These are phyloP conservation scores for Ganoderma sp. DNA, from an alignment of 1,284 basidiomycete genomes.

Conservation along the genomic window DNA sequence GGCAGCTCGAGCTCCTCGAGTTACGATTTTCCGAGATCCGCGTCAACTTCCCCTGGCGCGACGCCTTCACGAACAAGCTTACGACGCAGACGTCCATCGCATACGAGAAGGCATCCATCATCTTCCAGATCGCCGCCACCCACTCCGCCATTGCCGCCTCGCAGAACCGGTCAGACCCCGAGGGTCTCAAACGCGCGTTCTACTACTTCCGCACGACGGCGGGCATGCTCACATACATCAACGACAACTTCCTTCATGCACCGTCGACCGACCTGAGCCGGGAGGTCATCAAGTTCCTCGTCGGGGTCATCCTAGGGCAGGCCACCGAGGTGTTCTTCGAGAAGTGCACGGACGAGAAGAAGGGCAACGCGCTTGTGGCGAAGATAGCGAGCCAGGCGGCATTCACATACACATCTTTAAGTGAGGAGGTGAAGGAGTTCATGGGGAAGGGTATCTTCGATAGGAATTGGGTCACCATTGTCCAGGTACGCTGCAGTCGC, in stretches of 20 bases:
- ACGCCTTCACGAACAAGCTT: slow-evolving; percentile 93
- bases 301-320: slow-evolving; percentile 87
- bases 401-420: slow-evolving; percentile 77
- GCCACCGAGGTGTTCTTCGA: slow-evolving; percentile 97
- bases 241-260: slow-evolving; percentile 99
- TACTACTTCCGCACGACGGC: slow-evolving; percentile 92
- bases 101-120: slow-evolving; percentile 97
- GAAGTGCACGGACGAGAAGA: slow-evolving; percentile 92
- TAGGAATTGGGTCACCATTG: slow-evolving; percentile 88
- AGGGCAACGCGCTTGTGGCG: slow-evolving; percentile 77
- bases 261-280: slow-evolving; percentile 96
- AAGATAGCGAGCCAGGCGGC: slow-evolving; percentile 90
- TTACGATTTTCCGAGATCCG: slow-evolving; percentile 96
- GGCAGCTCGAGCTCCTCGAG: slow-evolving; percentile 97
- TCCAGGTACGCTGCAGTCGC: slow-evolving; percentile 62
- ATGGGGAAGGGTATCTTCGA: slow-evolving; percentile 96
- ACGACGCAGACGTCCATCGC: slow-evolving; percentile 97
- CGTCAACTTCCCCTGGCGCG: slow-evolving; percentile 95
- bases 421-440: slow-evolving; percentile 94
- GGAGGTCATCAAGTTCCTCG: slow-evolving; percentile 93
- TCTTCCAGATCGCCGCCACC: slow-evolving; percentile 96
- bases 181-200: slow-evolving; percentile 95
- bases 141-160: slow-evolving; percentile 89
- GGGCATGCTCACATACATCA: slow-evolving; percentile 98
- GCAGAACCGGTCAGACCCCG: slow-evolving; percentile 85